These are phyloP conservation scores for Sarocladium strictum DNA, from an alignment of 2,329 filamentous ascomycete genomes.

Conservation along the genomic window DNA sequence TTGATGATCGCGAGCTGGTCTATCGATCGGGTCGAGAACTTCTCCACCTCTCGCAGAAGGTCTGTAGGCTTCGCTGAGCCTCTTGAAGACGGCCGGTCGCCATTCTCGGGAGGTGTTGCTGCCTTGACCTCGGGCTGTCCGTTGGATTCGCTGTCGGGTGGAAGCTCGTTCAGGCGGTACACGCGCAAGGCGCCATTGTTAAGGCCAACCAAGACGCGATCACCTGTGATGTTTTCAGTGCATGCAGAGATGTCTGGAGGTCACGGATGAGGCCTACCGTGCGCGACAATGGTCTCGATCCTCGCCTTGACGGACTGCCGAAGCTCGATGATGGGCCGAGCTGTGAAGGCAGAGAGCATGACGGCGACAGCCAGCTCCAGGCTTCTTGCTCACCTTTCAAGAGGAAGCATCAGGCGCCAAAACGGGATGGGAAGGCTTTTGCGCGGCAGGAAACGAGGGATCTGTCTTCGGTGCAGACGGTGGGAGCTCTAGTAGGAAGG, in stretches of 20 bases:
- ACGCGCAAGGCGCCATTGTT: slow-evolving; percentile 85
- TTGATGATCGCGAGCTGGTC: slow-evolving; percentile 95
- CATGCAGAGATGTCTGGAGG: not conserved
- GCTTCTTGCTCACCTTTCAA: not conserved
- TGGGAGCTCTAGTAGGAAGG: not conserved
- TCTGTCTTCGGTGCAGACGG: not conserved
- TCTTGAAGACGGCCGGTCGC: slow-evolving; percentile 21
- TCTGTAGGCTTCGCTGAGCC: slow-evolving; percentile 59
- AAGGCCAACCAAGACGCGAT: slow-evolving; percentile 85
- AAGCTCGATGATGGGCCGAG: slow-evolving; percentile 94
- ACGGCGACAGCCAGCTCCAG: slow-evolving; percentile 39
- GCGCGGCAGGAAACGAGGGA: not conserved
- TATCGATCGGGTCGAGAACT: slow-evolving; percentile 83
- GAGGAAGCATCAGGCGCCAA: not conserved
- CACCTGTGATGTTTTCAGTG: slow-evolving; percentile 47
- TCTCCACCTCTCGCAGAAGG: slow-evolving; percentile 84
- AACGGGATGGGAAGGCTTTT: not conserved
- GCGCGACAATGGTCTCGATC: slow-evolving; percentile 91
- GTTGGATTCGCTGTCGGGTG: slow-evolving; percentile 28
- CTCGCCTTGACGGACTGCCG: slow-evolving; percentile 91
- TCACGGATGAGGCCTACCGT: slow-evolving; percentile 49
- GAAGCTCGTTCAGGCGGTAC: slow-evolving; percentile 77
- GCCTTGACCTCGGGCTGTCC: slow-evolving; percentile 17
- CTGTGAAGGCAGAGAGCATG: slow-evolving; percentile 97
- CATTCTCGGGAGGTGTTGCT: slow-evolving; percentile 19